Evolutionary conservation across 2,329 filamentous ascomycete genomes (phyloP), one percentile per base, ranked within the genome.

Genomic region (Hypoxylon sp.): DNA sequence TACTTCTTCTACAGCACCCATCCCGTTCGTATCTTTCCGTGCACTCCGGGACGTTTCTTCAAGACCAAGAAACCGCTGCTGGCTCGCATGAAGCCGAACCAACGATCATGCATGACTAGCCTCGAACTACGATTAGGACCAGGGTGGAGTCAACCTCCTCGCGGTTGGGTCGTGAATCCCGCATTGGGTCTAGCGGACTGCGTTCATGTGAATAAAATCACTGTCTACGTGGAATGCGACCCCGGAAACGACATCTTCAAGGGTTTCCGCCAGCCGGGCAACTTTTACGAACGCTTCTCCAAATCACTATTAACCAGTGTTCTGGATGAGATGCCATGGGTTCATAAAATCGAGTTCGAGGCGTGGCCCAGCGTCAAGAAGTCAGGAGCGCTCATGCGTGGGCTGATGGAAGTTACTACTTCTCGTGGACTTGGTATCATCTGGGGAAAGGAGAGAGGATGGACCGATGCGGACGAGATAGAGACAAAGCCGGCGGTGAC

Each of bases 1-100:
- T 78, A 85, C 60, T 75, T 79, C 55, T 88, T 90, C 67, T 90
- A 88, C 70, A 81, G 80, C 64, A 78, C 76, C 6, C 79, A 81
- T 43, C 76, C 79, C 0, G 80, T 88, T 43, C 84, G 86, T 45
- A 68, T 91, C 25, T 91, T 90, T 62, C 86, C 87, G 8, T 84
- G 79, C 3, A 75, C 80, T 15, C 80, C 80, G 4, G 84, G 84
- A 32, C 78, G 80, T 27, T 85, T 87, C 71, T 89, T 89, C 74
- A 87, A 90, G 71, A 85, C 84, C 20, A 89, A 89, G 72, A 83
- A 82, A 60, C 88, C 88, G 1, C 75, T 92, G 0, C 75, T 92
- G 19, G 80, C 85, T 4, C 83, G 88, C 12, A 71, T 92, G 45
- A 82, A 83, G 13, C 70, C 80, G 0, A 74, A 72, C 20, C 86